Evolutionary conservation across 345 rosid species (phyloP).

Genomic region (Eucalyptus victrix): DNA sequence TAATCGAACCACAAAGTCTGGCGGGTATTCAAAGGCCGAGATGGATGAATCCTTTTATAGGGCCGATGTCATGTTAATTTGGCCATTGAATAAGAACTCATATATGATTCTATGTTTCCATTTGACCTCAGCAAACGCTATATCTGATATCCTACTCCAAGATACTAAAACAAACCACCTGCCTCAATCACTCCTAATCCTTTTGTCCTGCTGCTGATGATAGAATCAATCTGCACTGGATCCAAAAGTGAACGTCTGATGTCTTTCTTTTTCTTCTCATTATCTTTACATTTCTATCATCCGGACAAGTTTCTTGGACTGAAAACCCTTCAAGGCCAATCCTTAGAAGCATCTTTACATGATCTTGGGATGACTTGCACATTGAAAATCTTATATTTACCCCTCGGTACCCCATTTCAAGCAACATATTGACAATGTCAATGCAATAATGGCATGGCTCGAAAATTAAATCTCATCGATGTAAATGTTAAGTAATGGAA

Average conservation of each 20-base stretch:
- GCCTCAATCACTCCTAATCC: background rate
- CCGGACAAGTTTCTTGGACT: background rate
- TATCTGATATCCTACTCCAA: background rate
- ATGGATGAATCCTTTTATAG: background rate
- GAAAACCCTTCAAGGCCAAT: background rate
- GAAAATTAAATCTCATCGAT: background rate
- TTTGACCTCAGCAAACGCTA: background rate
- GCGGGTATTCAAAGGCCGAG: background rate
- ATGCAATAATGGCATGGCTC: background rate
- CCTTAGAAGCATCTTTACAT: background rate
- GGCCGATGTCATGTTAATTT: background rate
- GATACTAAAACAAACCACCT: background rate
- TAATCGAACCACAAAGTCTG: background rate
- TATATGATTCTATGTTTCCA: background rate
- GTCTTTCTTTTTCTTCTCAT: background rate
- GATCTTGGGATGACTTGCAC: background rate
- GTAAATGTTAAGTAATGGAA: background rate
- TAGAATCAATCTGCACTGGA: background rate
- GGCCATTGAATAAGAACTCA: background rate
- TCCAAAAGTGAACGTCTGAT: background rate
- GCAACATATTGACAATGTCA: background rate
- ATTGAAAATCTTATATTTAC: background rate
- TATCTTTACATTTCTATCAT: background rate
- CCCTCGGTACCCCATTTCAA: background rate
- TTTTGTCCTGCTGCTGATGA: background rate